Evolutionary conservation across 768 basidiomycete species (phyloP), one percentile per base, ranked within the genome.

Genomic region (Tricholoma furcatifolium): DNA sequence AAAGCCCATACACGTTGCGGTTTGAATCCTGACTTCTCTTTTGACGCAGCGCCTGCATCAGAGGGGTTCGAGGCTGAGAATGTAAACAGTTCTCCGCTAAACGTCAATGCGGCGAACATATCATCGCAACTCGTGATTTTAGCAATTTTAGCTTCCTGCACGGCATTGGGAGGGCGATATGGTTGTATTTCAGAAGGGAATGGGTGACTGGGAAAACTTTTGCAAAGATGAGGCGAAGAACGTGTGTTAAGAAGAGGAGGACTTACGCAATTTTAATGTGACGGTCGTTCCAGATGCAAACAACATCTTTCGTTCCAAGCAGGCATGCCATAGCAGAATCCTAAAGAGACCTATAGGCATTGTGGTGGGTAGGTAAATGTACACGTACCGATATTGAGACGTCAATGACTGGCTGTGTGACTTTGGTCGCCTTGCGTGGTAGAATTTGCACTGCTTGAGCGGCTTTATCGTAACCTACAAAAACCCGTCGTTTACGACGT

Each of bases 1-100:
- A 96, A 71, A 0, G 91, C 88, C 96, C 95, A 98, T 6, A 92
- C 84, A 21, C 92, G 83, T 66, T 95, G 92, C 0, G 96, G 93
- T 60, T 88, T 88, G 52, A 89, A 80, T 15, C 69, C 71, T 56
- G 66, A 50, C 46, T 59, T 57, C 34, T 68, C 72, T 42, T 67
- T 66, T 55, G 61, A 64, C 31, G 64, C 63, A 17, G 62, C 59
- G 20, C 74, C 71, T 15, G 67, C 50, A 35, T 74, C 65, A 9
- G 66, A 58, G 3, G 66, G 64, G 27, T 67, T 61, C 0, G 75
- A 74, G 1, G 81, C 67, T 3, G 77, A 72, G 63, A 95, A 97
- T 0, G 86, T 89, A 66, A 92, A 98, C 2, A 98, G 81, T 65
- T 98, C 96, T n/a, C 96, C 96, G 45, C 85, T 85, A 1, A 79